Evolutionary conservation across 2,329 filamentous ascomycete genomes (phyloP).

Genomic region (Fusarium zealandicum): DNA sequence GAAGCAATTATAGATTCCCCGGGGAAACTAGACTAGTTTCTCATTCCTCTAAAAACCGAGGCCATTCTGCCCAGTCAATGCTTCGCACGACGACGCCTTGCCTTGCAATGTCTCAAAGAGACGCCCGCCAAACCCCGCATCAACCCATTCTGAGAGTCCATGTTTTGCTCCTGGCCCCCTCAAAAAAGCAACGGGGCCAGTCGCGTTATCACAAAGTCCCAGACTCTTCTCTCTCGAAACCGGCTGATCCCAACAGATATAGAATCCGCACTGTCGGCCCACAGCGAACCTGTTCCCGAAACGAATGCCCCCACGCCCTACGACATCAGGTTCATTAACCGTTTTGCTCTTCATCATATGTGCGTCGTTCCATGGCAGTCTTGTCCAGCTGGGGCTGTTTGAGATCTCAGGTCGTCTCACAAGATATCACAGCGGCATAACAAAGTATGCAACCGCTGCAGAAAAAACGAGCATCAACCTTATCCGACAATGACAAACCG

Average conservation of each 20-base stretch:
- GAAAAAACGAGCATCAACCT: no score
- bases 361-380: no score
- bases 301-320: conserved; percentile 19
- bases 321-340: no score
- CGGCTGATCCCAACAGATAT: not conserved
- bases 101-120: conserved; percentile 22
- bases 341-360: no score
- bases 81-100: conserved; percentile 7
- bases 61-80: conserved; percentile 17
- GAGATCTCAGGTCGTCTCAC: no score
- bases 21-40: conserved; percentile 42
- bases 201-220: not conserved
- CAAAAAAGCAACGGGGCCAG: conserved; percentile 3
- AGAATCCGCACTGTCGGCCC: conserved; percentile 9
- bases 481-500: no score
- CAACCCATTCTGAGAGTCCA: conserved; percentile 16
- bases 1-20: conserved; percentile 46
- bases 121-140: conserved; percentile 27
- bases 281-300: not conserved
- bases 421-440: no score
- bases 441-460: no score
- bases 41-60: conserved; percentile 15
- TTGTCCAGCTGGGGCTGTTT: no score
- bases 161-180: conserved; percentile 3
- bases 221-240: not conserved